Evolutionary conservation across 768 basidiomycete species (phyloP).

Genomic region (Termitomyces bulborhizus): DNA sequence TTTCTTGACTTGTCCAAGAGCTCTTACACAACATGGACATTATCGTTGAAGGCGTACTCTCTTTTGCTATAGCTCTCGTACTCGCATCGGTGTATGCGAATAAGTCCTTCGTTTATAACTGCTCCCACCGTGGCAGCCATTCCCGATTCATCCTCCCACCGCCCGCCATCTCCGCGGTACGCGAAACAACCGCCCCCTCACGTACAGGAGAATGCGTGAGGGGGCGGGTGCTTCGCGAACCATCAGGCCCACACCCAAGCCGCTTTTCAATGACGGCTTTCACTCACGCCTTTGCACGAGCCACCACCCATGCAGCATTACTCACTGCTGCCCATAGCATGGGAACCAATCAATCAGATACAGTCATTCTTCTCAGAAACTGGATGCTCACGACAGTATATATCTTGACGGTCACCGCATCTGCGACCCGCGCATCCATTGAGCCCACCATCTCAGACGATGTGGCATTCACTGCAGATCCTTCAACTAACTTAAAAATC

Average conservation of each 20-base stretch:
- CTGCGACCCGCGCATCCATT: not conserved
- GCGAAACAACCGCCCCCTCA: not conserved
- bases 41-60: not conserved
- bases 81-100: not conserved
- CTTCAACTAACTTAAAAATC: not conserved
- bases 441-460: not conserved
- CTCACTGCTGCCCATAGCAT: not conserved
- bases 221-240: not conserved
- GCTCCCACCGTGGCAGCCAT: not conserved
- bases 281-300: not conserved
- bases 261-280: not conserved
- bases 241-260: not conserved
- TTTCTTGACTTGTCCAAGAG: not conserved
- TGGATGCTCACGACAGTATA: not conserved
- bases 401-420: not conserved
- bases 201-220: not conserved
- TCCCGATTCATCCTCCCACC: not conserved
- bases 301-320: not conserved
- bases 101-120: not conserved
- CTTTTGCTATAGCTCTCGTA: not conserved
- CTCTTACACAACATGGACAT: slow-evolving; percentile 3
- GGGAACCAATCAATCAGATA: not conserved
- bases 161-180: not conserved
- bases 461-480: not conserved
- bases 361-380: not conserved